Evolutionary conservation across 371 early-diverging fungal species (phyloP).

Genomic region (Conidiobolus incongruus): DNA sequence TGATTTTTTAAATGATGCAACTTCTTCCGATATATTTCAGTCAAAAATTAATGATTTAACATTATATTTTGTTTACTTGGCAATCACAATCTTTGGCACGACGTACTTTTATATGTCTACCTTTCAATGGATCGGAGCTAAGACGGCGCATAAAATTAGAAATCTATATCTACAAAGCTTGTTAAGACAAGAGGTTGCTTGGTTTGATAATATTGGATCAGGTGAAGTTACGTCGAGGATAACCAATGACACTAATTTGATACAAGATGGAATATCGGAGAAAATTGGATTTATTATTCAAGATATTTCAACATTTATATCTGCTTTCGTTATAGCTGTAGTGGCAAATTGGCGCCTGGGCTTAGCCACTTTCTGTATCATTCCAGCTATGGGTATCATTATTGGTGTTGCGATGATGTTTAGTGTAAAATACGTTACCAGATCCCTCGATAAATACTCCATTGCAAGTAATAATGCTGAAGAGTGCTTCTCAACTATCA

Average conservation of each 20-base stretch:
- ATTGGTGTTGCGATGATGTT: slow-evolving; percentile 40
- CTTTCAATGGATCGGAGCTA: not conserved
- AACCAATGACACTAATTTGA: slow-evolving; percentile 52
- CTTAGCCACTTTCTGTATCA: slow-evolving; percentile 28
- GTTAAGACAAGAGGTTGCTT: slow-evolving; percentile 74
- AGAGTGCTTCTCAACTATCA: slow-evolving; percentile 63
- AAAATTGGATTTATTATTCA: slow-evolving; percentile 54
- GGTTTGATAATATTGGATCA: slow-evolving; percentile 58
- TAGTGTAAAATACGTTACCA: slow-evolving; percentile 20
- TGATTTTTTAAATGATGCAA: not conserved
- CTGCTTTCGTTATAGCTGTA: slow-evolving; percentile 76
- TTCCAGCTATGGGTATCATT: slow-evolving; percentile 10
- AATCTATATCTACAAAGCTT: slow-evolving; percentile 25
- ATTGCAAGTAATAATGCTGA: slow-evolving; percentile 43
- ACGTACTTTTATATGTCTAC: slow-evolving; percentile 12
- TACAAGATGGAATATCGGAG: slow-evolving; percentile 72
- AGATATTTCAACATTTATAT: slow-evolving; percentile 46
- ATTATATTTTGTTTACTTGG: slow-evolving; percentile 47
- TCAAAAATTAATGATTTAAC: not conserved
- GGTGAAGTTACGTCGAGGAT: slow-evolving; percentile 52
- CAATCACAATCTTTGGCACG: slow-evolving; percentile 16
- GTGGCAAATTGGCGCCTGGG: slow-evolving; percentile 66
- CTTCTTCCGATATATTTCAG: not conserved
- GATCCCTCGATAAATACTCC: slow-evolving; percentile 29
- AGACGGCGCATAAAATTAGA: not conserved